Conservation (phyloP, 2,329 filamentous ascomycete genomes). For the Fusarium robinianum region DNA sequence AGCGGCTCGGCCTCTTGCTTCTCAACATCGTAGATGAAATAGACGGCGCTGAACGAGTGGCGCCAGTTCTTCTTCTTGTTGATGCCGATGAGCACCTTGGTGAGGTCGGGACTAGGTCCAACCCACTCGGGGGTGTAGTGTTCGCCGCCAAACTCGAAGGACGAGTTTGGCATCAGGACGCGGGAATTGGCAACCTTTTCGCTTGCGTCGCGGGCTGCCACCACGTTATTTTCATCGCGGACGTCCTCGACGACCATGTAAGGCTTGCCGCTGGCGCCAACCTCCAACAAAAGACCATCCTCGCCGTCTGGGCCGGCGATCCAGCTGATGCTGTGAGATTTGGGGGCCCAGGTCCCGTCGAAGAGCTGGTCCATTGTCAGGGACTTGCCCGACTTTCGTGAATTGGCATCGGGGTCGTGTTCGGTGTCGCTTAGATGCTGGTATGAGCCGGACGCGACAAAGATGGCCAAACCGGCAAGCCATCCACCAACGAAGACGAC, state of each 20-base stretch:
- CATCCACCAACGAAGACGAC: conserved; percentile 68
- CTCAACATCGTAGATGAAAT: conserved; percentile 91
- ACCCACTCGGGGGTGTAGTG: conserved; percentile 62
- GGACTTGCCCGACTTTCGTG: conserved; percentile 68
- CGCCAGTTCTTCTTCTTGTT: conserved; percentile 79
- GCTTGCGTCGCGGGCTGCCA: conserved; percentile 41
- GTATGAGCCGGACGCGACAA: conserved; percentile 68
- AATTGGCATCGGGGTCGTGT: conserved; percentile 70
- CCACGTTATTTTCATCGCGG: conserved; percentile 49
- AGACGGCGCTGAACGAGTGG: conserved; percentile 82
- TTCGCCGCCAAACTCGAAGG: conserved; percentile 63
- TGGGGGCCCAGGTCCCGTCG: conserved; percentile 66
- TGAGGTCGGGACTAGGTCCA: conserved; percentile 81
- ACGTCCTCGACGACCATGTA: conserved; percentile 90
- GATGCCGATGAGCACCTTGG: conserved; percentile 82
- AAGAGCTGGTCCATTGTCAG: conserved; percentile 75
- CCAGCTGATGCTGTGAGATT: conserved; percentile 72
- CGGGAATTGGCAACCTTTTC: conserved; percentile 54
- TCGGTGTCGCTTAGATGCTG: conserved; percentile 64
- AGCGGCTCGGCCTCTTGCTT: conserved; percentile 78
- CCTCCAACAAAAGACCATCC: conserved; percentile 84
- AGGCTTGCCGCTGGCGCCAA: conserved; percentile 64
- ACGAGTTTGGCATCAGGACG: conserved; percentile 73
- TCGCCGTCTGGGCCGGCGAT: conserved; percentile 73
- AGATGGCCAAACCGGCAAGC: conserved; percentile 69